Evolutionary conservation across 169 alveolate genomes (phyloP), one percentile per base, ranked within the genome.

Genomic region (Fabrea salina): DNA sequence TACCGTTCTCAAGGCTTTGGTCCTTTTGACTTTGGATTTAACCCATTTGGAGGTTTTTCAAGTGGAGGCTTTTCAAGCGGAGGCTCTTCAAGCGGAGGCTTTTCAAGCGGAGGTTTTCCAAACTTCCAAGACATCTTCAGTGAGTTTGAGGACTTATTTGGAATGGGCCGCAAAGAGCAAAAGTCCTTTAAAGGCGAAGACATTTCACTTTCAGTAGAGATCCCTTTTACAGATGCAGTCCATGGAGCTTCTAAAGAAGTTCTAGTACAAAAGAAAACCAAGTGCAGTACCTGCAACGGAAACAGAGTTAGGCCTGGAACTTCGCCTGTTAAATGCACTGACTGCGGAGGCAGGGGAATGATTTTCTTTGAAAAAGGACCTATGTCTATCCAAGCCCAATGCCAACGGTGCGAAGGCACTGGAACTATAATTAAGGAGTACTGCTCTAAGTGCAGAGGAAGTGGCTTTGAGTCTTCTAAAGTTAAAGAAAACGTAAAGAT

Each of bases 301-400:
- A 66, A 68, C 27, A 75, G 70, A 50, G 50, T 80, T 3, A 86
- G 74, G 67, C 92, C 89, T 47, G 92, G 89, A n/a, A 72, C 89
- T 8, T 22, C 79, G 6, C 81, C 89, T 3, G 19, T 68, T 11
- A 75, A 22, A 22, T 82, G 89, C 49, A 40, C 75, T 2, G 80
- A 72, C 16, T 82, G 92, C 61, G 82, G 80, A 3, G 89, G 92
- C 40, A 51, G 87, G 30, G 92, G 92, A 22, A 56, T 39, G 54
- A 43, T 44, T 11, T 32, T 51, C 0, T 53, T 79, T 37, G 49
- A 88, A 32, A 40, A 75, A 67, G 92, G 89, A 5, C 85, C 89
- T 16, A 79, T 86, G 75, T 66, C 41, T 27, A 67, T 86, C 37
- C 78, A 86, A 44, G 11, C 74, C 25, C 6, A 35, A 6, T 86